Evolutionary conservation across 495 filamentous ascomycete species (phyloP).

Genomic region (Xylaria sp.): DNA sequence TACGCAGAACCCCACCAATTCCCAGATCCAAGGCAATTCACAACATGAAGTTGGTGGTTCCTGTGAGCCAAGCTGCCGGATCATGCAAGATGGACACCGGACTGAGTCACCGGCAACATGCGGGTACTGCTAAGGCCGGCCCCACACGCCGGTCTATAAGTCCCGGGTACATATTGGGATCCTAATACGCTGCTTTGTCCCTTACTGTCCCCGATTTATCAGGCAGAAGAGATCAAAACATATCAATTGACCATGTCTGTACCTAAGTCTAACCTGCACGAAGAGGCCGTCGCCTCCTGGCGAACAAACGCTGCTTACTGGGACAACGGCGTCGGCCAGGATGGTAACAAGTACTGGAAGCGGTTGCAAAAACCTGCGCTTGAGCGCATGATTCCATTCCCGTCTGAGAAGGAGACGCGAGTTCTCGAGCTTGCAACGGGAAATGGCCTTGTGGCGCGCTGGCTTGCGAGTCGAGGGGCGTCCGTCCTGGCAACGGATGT

Average conservation of each 20-base stretch:
- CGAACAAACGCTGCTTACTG: constrained; percentile 45
- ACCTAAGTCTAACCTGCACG: neutral
- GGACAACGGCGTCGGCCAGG: constrained; percentile 45
- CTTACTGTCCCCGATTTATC: neutral
- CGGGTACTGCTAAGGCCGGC: constrained; percentile 2
- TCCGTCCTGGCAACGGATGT: constrained; percentile 49
- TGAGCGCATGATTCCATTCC: constrained; percentile 35
- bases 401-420: constrained; percentile 30
- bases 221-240: neutral
- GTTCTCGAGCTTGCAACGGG: constrained; percentile 52
- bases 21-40: too few relatives aligned
- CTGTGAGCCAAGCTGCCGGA: neutral
- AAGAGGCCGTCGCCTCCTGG: constrained; percentile 40
- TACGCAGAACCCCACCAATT: too few relatives aligned
- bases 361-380: constrained; percentile 49
- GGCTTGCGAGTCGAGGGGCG: constrained; percentile 38
- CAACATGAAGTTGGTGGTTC: too few relatives aligned
- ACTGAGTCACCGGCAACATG: constrained; percentile 13
- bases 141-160: constrained; percentile 10
- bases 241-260: neutral
- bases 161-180: neutral
- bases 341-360: constrained; percentile 47
- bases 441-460: constrained; percentile 51
- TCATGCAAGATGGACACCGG: neutral
- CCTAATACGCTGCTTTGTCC: neutral